These are phyloP conservation scores for Aspergillus haitiensis DNA, from an alignment of 495 filamentous ascomycete species.

Conservation along the genomic window DNA sequence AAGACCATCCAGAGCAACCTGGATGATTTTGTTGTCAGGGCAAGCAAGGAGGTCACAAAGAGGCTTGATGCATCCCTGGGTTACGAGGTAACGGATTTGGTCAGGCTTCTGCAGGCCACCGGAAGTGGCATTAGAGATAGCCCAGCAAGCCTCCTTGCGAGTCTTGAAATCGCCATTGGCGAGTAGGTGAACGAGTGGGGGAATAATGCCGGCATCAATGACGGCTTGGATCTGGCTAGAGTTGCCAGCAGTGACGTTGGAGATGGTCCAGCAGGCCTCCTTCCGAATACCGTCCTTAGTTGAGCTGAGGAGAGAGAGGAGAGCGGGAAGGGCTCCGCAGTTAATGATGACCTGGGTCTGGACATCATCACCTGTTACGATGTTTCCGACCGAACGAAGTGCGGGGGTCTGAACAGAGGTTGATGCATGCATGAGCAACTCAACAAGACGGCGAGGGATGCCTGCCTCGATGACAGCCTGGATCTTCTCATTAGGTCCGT, in stretches of 20 bases:
- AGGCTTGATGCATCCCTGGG: constrained; percentile 93
- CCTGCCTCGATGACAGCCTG: constrained; percentile 98
- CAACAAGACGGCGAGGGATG: constrained; percentile 94
- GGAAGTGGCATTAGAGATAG: constrained; percentile 97
- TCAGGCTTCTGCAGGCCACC: constrained; percentile 98
- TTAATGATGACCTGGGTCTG: constrained; percentile 99
- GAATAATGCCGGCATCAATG: constrained; percentile 94
- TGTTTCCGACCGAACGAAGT: constrained; percentile 96
- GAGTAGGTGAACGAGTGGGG: constrained; percentile 91
- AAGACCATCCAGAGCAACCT: constrained; percentile 95
- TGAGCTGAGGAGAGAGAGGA: constrained; percentile 89
- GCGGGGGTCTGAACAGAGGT: constrained; percentile 98
- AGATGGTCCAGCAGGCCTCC: constrained; percentile 99
- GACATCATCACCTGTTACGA: constrained; percentile 97
- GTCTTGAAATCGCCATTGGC: constrained; percentile 99
- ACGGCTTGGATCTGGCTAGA: constrained; percentile 97
- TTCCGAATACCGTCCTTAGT: constrained; percentile 99
- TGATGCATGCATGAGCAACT: constrained; percentile 98
- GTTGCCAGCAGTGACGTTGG: constrained; percentile 98
- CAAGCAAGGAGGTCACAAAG: constrained; percentile 94
- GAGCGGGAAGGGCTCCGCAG: constrained; percentile 86
- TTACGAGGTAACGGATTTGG: constrained; percentile 93
- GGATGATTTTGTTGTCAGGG: constrained; percentile 99
- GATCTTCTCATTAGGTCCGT: constrained; percentile 98
- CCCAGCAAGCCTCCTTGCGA: constrained; percentile 99